phyloP scores from a whole-genome alignment of 2,329 filamentous ascomycete genomes.

The Pyrenochaeta sp. region DNA sequence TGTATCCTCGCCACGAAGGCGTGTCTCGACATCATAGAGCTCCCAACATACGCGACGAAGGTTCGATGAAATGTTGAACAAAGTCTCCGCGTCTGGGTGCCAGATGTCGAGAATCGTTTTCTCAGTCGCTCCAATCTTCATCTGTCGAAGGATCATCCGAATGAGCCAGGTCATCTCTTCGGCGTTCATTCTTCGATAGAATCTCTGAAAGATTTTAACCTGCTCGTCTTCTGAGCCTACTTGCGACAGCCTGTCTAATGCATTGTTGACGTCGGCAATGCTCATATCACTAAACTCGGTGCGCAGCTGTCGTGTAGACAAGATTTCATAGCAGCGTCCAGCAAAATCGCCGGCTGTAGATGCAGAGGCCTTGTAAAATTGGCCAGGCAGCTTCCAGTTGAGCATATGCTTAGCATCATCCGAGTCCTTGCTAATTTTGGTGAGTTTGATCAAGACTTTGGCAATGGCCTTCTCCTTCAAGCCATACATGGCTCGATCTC shows the following conservation, averaged over 20 bases:
- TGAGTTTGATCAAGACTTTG: constrained; percentile 87
- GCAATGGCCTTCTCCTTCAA: constrained; percentile 92
- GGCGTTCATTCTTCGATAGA: constrained; percentile 91
- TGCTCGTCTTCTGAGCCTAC: constrained; percentile 86
- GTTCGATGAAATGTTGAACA: constrained; percentile 90
- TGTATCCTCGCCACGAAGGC: constrained; percentile 77
- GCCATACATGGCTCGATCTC: constrained; percentile 90
- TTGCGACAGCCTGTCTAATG: constrained; percentile 79
- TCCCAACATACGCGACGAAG: constrained; percentile 95
- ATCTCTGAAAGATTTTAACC: constrained; percentile 78
- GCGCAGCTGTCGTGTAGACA: constrained; percentile 83
- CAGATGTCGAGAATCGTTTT: constrained; percentile 80
- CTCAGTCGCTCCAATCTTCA: constrained; percentile 81
- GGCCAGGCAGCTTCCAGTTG: constrained; percentile 91
- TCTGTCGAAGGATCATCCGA: constrained; percentile 85
- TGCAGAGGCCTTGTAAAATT: constrained; percentile 51
- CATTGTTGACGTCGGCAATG: constrained; percentile 87
- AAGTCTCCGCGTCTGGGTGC: constrained; percentile 62
- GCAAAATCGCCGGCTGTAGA: constrained; percentile 88
- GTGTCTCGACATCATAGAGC: constrained; percentile 74
- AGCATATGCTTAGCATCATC: constrained; percentile 86
- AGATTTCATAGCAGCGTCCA: constrained; percentile 83
- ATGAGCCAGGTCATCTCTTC: constrained; percentile 95
- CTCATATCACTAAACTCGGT: constrained; percentile 79
- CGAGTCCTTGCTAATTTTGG: constrained; percentile 90